Evolutionary conservation across 768 basidiomycete genomes (phyloP), one percentile per base, ranked within the genome.

Genomic region (Russula dissimulans): DNA sequence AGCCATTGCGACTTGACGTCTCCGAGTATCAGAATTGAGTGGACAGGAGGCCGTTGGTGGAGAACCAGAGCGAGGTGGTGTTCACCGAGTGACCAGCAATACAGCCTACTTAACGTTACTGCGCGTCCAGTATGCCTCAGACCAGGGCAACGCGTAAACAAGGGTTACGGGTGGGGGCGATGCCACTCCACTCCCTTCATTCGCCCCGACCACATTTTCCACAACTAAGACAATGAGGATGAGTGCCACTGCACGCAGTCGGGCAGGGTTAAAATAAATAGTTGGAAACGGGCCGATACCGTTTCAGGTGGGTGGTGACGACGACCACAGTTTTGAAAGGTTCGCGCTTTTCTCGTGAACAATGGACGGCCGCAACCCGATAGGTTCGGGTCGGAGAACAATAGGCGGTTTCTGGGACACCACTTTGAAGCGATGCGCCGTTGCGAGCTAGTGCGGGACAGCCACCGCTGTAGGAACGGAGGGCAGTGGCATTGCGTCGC

Each of bases 191-290:
- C 26, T 32, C 22, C 8, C 43, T 3, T 50, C 22, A 12, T 17
- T 58, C 49, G 49, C 17, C 15, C 34, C 18, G 29, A 31, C 44
- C 49, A 51, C 43, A 12, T 12, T 12, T 51, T 54, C 54, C 56
- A 62, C 51, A 57, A 42, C 42, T 39, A 34, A 39, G 29, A 56
- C 55, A 61, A 57, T 42, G 60, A 51, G 31, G 42, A 3, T 36
- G 36, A 17, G 29, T 15, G 60, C 55, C 49, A 56, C 60, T 31
- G 26, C 22, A 51, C 46, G 49, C 22, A 26, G 36, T 29, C 22
- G 17, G 22, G 31, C 15, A 18, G 29, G 41, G 22, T 26, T 34
- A 36, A 53, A 41, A 34, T 42, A 47, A 45, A 26, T 17, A 46
- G 31, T 15, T n/a, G 46, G 15, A 15, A 36, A 44, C 6, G 18